Evolutionary conservation across 768 basidiomycete species (phyloP).

Genomic region (Podaxis sp.): DNA sequence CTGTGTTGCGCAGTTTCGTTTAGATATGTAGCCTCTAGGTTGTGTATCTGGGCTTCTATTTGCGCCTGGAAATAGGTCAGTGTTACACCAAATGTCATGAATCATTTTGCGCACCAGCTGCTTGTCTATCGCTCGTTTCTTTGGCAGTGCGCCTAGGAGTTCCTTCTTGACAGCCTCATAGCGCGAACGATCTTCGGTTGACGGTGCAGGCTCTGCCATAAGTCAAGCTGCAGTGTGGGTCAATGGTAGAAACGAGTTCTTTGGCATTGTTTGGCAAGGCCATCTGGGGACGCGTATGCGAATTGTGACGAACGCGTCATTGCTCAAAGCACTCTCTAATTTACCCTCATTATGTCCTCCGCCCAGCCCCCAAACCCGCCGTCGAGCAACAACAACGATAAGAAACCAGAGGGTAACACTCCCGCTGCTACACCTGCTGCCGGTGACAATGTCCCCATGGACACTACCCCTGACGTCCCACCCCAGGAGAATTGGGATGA

Average conservation of each 20-base stretch:
- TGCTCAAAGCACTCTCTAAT: constrained; percentile 18
- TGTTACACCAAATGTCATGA: neutral
- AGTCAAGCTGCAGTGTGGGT: neutral
- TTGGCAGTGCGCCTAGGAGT: constrained; percentile 68
- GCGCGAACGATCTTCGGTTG: constrained; percentile 66
- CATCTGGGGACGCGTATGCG: constrained; percentile 37
- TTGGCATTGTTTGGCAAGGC: constrained; percentile 13
- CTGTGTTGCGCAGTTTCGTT: constrained; percentile 74
- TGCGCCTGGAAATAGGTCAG: constrained; percentile 54
- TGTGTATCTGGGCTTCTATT: constrained; percentile 77
- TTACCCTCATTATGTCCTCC: constrained; percentile 50
- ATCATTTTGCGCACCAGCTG: constrained; percentile 57
- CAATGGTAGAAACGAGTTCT: neutral
- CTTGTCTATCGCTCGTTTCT: constrained; percentile 75
- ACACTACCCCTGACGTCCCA: constrained; percentile 68
- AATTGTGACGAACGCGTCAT: constrained; percentile 30
- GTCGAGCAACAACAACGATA: constrained; percentile 49
- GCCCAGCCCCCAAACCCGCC: constrained; percentile 54
- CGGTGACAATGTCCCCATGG: constrained; percentile 54
- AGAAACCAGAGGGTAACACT: constrained; percentile 43
- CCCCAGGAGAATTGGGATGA: constrained; percentile 86
- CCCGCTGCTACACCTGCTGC: constrained; percentile 32
- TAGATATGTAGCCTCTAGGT: constrained; percentile 72
- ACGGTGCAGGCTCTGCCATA: constrained; percentile 45
- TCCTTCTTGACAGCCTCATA: constrained; percentile 78